Evolutionary conservation across 2,329 filamentous ascomycete genomes (phyloP).

Genomic region (Fusarium compactum): DNA sequence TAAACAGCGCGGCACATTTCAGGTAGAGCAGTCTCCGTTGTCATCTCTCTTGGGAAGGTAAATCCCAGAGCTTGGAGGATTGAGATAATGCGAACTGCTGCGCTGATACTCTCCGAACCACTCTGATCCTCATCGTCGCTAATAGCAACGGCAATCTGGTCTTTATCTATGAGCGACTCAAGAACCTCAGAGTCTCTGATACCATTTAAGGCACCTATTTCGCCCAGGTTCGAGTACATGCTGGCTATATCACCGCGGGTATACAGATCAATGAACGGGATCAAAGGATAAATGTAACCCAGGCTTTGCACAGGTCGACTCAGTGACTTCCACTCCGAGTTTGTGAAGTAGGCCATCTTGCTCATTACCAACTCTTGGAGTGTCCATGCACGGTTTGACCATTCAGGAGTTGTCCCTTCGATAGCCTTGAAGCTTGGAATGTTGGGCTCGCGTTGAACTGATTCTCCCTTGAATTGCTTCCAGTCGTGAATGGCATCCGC

Average conservation of each 20-base stretch:
- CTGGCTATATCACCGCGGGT: neutral
- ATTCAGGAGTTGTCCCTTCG: neutral
- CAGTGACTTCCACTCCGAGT: neutral
- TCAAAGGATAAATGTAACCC: constrained; percentile 1
- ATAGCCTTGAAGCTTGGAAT: neutral
- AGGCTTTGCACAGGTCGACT: constrained; percentile 5
- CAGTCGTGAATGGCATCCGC: constrained; percentile 1
- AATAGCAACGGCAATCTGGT: neutral
- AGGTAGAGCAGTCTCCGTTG: neutral
- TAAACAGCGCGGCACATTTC: constrained; percentile 1
- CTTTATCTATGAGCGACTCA: neutral
- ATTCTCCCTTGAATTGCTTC: neutral
- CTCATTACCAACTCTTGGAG: constrained; percentile 6
- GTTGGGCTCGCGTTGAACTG: accelerated
- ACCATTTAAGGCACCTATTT: accelerated
- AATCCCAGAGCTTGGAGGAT: neutral
- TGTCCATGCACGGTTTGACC: constrained; percentile 11
- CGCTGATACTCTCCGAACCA: neutral
- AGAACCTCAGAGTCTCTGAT: neutral
- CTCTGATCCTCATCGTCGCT: neutral
- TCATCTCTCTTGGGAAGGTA: neutral
- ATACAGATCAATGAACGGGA: constrained; percentile 1
- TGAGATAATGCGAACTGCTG: neutral
- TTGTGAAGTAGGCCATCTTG: constrained; percentile 7
- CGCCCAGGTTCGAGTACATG: neutral